Evolutionary conservation across 768 basidiomycete species (phyloP).

Genomic region (Suillus fuscotomentosus): DNA sequence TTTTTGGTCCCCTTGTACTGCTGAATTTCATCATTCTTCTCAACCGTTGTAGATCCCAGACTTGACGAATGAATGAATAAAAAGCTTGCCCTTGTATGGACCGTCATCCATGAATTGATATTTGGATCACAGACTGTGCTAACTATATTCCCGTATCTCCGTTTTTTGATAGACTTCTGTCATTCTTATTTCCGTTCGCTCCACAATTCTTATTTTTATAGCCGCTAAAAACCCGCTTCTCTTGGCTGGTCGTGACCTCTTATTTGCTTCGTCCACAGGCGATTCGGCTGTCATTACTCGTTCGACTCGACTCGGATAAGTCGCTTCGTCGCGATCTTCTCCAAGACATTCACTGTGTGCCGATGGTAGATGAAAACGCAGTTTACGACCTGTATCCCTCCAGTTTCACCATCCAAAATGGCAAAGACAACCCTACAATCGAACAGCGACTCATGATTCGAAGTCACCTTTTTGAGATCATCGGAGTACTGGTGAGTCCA

Average conservation of each 20-base stretch:
- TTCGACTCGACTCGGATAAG: not conserved
- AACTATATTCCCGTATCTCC: not conserved
- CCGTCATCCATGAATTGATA: not conserved
- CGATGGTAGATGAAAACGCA: not conserved
- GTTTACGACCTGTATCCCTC: not conserved
- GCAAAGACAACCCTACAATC: too few species aligned
- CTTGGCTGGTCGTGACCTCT: not conserved
- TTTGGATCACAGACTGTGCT: not conserved
- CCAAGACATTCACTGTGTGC: not conserved
- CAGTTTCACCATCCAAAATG: too few species aligned
- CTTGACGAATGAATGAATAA: conserved; percentile 1
- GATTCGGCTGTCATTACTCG: not conserved
- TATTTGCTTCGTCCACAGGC: not conserved
- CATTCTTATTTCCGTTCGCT: not conserved
- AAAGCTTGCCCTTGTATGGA: not conserved
- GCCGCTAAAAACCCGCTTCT: not conserved
- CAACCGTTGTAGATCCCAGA: conserved; percentile 2
- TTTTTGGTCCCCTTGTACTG: not conserved
- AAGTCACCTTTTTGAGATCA: not conserved
- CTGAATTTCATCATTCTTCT: not conserved
- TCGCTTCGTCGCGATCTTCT: not conserved
- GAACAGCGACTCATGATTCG: too few species aligned
- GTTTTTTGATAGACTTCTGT: not conserved
- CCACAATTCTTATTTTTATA: not conserved
- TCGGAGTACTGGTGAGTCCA: too few species aligned